Percentiles rank a stretch among this genome's conserved stretches.
Conservation (phyloP, 2,329 filamentous ascomycete genomes). For the Fusarium pilosicola region DNA sequence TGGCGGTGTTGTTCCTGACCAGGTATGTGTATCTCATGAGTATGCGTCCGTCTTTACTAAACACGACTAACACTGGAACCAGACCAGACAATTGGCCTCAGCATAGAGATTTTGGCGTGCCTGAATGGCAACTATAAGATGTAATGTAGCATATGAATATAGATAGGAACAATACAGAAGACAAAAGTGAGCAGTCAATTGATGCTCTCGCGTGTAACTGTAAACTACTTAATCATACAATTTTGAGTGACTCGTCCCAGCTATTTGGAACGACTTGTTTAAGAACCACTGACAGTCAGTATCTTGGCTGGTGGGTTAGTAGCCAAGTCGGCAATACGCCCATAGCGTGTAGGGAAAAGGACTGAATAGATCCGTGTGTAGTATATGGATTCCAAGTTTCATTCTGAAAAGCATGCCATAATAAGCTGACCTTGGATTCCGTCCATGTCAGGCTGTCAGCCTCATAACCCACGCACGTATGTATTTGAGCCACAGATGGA, state of each 20-base stretch:
- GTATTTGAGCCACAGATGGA: background rate
- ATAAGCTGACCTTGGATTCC: background rate
- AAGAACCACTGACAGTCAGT: too few relatives aligned
- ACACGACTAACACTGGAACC: slow-evolving; percentile 15
- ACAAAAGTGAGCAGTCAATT: slow-evolving; percentile 6
- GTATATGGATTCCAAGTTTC: background rate
- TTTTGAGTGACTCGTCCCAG: background rate
- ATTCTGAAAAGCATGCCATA: background rate
- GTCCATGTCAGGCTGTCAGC: background rate
- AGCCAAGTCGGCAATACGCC: background rate
- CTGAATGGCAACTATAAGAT: slow-evolving; percentile 53
- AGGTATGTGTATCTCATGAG: slow-evolving; percentile 47
- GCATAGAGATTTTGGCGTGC: slow-evolving; percentile 54
- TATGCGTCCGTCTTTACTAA: background rate
- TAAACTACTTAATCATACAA: background rate
- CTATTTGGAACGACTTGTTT: background rate
- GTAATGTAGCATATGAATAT: slow-evolving; percentile 2
- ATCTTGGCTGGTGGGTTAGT: background rate
- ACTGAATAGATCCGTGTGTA: background rate
- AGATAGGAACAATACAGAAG: background rate
- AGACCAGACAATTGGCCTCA: slow-evolving; percentile 55
- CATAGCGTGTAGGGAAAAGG: background rate
- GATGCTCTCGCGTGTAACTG: slow-evolving; percentile 27
- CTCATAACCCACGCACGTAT: background rate
- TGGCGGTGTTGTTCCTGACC: slow-evolving; percentile 54